A percentile compares a stretch with the other conserved stretches of the same genome.
phyloP scores from a whole-genome alignment of 2,329 filamentous ascomycete species.

The Aspergillus chevalieri region DNA sequence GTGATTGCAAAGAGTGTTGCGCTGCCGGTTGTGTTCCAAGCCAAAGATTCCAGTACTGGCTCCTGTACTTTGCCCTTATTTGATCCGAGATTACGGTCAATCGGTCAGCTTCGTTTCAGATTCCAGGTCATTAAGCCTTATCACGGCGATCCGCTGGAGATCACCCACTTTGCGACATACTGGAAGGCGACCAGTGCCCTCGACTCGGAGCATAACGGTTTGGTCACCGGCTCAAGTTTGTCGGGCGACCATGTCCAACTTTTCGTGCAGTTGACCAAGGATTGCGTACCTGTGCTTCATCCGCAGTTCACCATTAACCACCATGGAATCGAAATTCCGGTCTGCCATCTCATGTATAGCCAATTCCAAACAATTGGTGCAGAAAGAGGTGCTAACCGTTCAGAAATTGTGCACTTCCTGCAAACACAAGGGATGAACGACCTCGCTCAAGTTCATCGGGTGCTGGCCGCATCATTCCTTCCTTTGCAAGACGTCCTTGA shows the following conservation, averaged over 20 bases:
- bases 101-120: constrained; percentile 89
- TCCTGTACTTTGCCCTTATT: constrained; percentile 83
- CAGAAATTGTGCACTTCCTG: constrained; percentile 26
- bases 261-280: constrained; percentile 85
- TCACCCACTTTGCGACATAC: constrained; percentile 97
- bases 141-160: constrained; percentile 83
- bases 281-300: constrained; percentile 81
- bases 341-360: constrained; percentile 69
- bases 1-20: constrained; percentile 95
- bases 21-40: constrained; percentile 77
- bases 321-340: constrained; percentile 70
- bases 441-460: constrained; percentile 61
- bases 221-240: constrained; percentile 90
- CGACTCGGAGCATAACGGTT: constrained; percentile 74
- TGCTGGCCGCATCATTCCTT: constrained; percentile 70
- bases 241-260: constrained; percentile 92
- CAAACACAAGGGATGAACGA: constrained; percentile 30
- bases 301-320: constrained; percentile 75
- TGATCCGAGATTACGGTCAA: constrained; percentile 81
- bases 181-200: constrained; percentile 97
- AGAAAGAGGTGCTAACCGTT: constrained; percentile 29
- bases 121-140: constrained; percentile 97
- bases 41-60: constrained; percentile 66
- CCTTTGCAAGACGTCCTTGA: constrained; percentile 70
- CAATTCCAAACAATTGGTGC: constrained; percentile 43